phyloP scores from a whole-genome alignment of 1,284 basidiomycete genomes.

The Apiotrichum sp. region DNA sequence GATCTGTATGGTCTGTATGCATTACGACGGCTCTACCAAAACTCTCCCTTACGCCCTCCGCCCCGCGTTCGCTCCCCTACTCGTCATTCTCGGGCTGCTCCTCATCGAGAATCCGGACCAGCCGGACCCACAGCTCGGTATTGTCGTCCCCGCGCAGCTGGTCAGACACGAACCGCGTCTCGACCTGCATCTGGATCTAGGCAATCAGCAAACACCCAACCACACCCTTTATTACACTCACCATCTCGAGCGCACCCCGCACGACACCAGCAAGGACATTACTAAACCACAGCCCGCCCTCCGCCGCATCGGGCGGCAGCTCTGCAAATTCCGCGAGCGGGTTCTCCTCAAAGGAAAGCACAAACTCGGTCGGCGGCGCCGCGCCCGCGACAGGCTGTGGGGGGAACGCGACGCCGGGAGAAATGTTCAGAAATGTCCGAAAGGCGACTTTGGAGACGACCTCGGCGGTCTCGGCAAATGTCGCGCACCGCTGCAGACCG shows the following conservation, averaged over 20 bases:
- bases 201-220: background rate
- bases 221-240: constrained; percentile 46
- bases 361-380: constrained; percentile 54
- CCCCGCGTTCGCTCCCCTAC: constrained; percentile 15
- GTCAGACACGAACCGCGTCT: constrained; percentile 83
- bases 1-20: background rate
- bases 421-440: constrained; percentile 94
- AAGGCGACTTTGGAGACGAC: constrained; percentile 97
- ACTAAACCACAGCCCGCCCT: constrained; percentile 92
- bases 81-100: constrained; percentile 55
- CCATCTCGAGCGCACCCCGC: constrained; percentile 94
- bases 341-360: constrained; percentile 87
- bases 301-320: constrained; percentile 79
- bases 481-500: constrained; percentile 71
- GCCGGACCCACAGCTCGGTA: constrained; percentile 85
- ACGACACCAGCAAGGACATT: constrained; percentile 93
- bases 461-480: constrained; percentile 91
- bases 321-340: constrained; percentile 96
- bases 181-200: constrained; percentile 94
- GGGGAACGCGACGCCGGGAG: constrained; percentile 71
- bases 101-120: constrained; percentile 90
- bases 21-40: background rate
- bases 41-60: no score
- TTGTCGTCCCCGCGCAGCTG: constrained; percentile 85
- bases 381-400: constrained; percentile 24